A percentile compares a stretch with the other conserved stretches of the same genome.
Conservation (phyloP, 805 yeast species). For the Hanseniaspora mollemarum region DNA sequence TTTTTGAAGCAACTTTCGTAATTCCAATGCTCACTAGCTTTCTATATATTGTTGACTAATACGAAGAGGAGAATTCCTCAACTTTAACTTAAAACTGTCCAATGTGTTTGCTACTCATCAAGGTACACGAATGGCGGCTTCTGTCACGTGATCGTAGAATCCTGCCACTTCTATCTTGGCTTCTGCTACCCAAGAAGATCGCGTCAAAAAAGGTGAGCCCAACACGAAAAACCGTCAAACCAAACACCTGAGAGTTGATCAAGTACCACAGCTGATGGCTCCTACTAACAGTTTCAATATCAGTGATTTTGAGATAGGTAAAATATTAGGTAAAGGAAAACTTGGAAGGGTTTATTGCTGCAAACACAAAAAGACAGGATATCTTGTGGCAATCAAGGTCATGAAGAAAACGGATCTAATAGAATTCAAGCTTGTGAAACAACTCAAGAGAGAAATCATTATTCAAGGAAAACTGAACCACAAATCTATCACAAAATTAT, state of each 20-base stretch:
- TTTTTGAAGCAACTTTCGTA: neutral
- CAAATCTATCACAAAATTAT: constrained; percentile 66
- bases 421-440: constrained; percentile 66
- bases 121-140: no score
- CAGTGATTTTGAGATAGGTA: constrained; percentile 72
- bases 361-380: constrained; percentile 60
- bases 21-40: no score
- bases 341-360: constrained; percentile 90
- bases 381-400: constrained; percentile 78
- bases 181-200: no score
- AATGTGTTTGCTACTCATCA: no score
- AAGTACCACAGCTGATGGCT: neutral
- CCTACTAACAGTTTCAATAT: neutral
- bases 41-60: neutral
- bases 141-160: no score
- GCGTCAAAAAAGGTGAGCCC: no score
- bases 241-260: no score
- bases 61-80: no score
- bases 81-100: no score
- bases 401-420: constrained; percentile 76
- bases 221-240: no score
- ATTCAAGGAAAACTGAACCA: constrained; percentile 74
- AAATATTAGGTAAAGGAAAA: constrained; percentile 82
- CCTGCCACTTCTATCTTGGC: no score
- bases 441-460: constrained; percentile 82